Percentiles rank a stretch among this genome's conserved stretches.
Conservation (phyloP, 2,329 filamentous ascomycete species). For the Diplodia mutila region DNA sequence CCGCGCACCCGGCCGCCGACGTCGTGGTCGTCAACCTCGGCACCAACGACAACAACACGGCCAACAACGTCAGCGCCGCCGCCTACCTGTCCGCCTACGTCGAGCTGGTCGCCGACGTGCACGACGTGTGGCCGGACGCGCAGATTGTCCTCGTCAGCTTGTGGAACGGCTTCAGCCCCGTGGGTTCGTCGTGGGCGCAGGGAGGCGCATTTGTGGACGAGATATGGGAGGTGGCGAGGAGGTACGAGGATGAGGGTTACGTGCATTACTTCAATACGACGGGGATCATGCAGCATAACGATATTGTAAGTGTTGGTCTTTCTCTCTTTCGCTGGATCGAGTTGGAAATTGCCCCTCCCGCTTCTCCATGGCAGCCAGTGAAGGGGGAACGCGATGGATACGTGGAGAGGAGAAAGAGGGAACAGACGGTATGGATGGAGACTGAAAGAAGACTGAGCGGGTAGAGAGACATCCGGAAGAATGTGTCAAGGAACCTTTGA, state of each 20-base stretch:
- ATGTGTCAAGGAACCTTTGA: not conserved
- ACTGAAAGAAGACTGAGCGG: too few species aligned
- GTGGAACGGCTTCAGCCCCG: conserved; percentile 58
- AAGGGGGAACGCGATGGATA: too few species aligned
- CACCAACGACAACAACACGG: conserved; percentile 51
- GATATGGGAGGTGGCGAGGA: conserved; percentile 55
- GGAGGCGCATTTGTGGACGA: conserved; percentile 54
- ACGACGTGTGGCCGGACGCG: conserved; percentile 46
- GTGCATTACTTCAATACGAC: conserved; percentile 66
- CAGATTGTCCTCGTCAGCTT: conserved; percentile 52
- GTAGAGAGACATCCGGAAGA: too few species aligned
- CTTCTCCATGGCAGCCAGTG: too few species aligned
- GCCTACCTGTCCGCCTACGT: conserved; percentile 49
- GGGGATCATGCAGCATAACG: conserved; percentile 65
- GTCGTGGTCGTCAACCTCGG: conserved; percentile 53
- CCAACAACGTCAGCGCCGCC: conserved; percentile 45
- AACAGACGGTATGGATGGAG: too few species aligned
- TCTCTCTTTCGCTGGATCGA: too few species aligned
- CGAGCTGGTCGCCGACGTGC: conserved; percentile 47
- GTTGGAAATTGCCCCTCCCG: too few species aligned
- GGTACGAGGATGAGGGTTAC: conserved; percentile 57
- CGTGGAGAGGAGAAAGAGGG: too few species aligned
- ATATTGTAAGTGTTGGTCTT: conserved; percentile 45
- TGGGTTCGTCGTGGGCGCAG: conserved; percentile 57
- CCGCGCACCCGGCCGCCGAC: conserved; percentile 41